Base-by-base conservation (phyloP, 169 alveolate species). In the Plasmodium gallinaceum region DNA sequence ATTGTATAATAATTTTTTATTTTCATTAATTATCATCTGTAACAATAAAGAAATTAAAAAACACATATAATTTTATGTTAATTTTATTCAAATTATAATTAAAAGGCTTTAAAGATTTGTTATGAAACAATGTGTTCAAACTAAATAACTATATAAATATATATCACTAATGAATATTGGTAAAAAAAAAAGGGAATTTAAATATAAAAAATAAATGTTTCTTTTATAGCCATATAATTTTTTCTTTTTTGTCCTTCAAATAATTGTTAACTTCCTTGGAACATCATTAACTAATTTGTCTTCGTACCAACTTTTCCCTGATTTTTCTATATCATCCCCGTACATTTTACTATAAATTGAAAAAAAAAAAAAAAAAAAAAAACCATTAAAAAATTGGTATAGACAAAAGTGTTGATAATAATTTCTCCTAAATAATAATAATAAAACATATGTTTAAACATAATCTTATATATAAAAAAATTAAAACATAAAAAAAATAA, bases 251-350 rank as follows among this genome's bases (percentile, higher is more conserved):
- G 39, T 52, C 24, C 32, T 62, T 70, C 37, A 85, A 42, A 72
- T 22, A 4, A 39, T 68, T 45, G 86, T 85, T 70, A 69, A 51
- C 32, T 85, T 85, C 62, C 87, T 22, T 46, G 91, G 91, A 22
- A 85, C 74, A 62, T 85, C 91, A 58, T 85, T 85, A 32, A 85
- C 66, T 32, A 85, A 51, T 14, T 85, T 68, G 18, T 60, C 39
- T 69, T 85, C 87, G 26, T 57, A 68, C 91, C 91, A 85, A 5
- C 48, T 45, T 45, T 69, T 85, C 5, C 87, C 87, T 16, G 26
- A 62, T 12, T 64, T 60, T 58, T 58, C 91, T 12, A 85, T 85
- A 12, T 64, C 91, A 46, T 64, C 87, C 39, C 37, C 76, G 24
- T 57, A 39, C 26, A 6, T 58, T 43, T 51, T 14, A 7, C 88